Conservation (phyloP, 192 early-diverging fungal genomes). For the Backusella tarrabulga region DNA sequence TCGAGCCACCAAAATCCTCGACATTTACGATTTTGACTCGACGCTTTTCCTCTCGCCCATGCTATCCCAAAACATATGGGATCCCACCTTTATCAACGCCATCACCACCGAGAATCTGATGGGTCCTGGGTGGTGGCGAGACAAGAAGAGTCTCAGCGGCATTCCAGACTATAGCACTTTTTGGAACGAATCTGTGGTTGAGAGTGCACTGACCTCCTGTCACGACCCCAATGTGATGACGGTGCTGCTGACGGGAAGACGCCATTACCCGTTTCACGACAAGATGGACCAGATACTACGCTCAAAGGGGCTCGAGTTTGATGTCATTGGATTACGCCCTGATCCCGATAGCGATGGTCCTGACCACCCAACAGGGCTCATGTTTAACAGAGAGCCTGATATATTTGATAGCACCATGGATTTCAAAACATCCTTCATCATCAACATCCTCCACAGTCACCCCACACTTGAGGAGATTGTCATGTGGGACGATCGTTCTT, state of each 20-base stretch:
- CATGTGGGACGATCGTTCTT: conserved; percentile 34
- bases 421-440: conserved; percentile 32
- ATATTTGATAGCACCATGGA: conserved; percentile 27
- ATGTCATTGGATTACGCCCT: conserved; percentile 32
- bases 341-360: conserved; percentile 18
- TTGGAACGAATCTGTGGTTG: conserved; percentile 31
- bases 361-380: background rate
- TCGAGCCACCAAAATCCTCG: conserved; percentile 3
- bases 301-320: conserved; percentile 19
- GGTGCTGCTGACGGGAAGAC: conserved; percentile 30
- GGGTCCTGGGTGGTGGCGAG: conserved; percentile 36
- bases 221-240: conserved; percentile 15
- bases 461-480: conserved; percentile 14
- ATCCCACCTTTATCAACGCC: background rate
- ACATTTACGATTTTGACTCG: conserved; percentile 35
- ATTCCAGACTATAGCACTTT: conserved; percentile 11
- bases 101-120: conserved; percentile 18
- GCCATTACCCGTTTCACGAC: conserved; percentile 26
- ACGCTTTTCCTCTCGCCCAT: conserved; percentile 32
- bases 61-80: conserved; percentile 16
- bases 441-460: conserved; percentile 4
- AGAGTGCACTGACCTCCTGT: conserved; percentile 2
- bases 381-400: background rate
- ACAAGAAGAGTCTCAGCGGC: conserved; percentile 18
- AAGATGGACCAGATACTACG: conserved; percentile 14